phyloP scores from a whole-genome alignment of 768 basidiomycete species.

The Polyporus arcularius region DNA sequence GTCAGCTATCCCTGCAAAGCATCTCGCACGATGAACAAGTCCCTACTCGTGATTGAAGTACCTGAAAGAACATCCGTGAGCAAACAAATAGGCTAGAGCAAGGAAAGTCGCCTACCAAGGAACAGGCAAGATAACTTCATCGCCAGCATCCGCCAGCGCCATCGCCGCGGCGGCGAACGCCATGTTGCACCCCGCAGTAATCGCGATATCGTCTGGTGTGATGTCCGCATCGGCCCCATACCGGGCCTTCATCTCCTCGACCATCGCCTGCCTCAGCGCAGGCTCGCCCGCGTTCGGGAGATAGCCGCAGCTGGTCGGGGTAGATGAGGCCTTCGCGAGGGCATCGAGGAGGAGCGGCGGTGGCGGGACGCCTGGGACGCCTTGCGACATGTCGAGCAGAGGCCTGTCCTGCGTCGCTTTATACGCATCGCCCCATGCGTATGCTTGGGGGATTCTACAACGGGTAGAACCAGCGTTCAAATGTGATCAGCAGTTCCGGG shows the following conservation, averaged over 20 bases:
- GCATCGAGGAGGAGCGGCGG: constrained; percentile 45
- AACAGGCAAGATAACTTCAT: constrained; percentile 71
- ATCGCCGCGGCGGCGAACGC: constrained; percentile 65
- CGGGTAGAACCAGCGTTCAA: too few species aligned
- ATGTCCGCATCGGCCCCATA: constrained; percentile 58
- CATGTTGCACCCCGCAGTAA: constrained; percentile 75
- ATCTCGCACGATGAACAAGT: constrained; percentile 7
- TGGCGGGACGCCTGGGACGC: constrained; percentile 70
- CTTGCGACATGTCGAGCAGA: constrained; percentile 75
- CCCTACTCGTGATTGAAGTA: constrained; percentile 68
- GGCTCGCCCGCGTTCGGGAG: constrained; percentile 60
- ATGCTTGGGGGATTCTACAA: constrained; percentile 56
- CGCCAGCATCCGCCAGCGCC: constrained; percentile 66
- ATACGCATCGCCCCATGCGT: constrained; percentile 56
- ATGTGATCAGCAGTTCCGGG: too few species aligned
- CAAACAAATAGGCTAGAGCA: not conserved
- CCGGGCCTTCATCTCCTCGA: constrained; percentile 57
- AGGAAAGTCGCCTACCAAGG: constrained; percentile 53
- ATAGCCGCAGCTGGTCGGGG: constrained; percentile 54
- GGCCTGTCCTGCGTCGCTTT: constrained; percentile 42
- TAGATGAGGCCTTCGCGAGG: constrained; percentile 45
- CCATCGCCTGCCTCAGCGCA: constrained; percentile 50
- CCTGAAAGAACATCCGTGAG: constrained; percentile 33
- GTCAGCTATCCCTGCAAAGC: not conserved
- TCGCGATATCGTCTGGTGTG: constrained; percentile 55